Conservation (phyloP, 805 yeast genomes). For the Lipomyces japonicus region DNA sequence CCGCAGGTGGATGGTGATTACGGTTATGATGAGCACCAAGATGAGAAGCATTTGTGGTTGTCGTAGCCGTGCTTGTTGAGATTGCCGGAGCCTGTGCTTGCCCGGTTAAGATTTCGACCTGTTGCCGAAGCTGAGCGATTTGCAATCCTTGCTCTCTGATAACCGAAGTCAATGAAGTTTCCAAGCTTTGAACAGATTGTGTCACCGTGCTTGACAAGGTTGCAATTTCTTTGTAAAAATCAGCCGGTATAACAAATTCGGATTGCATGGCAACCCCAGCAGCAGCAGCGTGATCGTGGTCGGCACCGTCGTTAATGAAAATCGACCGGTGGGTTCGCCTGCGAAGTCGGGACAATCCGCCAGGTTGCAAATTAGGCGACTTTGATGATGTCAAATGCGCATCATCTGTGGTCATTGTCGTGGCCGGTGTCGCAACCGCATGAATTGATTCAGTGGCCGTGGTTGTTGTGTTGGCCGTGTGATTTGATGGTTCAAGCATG, state of each 20-base stretch:
- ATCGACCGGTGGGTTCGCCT: no score
- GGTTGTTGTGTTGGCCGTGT: background rate
- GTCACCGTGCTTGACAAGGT: background rate
- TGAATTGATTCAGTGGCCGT: background rate
- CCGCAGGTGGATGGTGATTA: no score
- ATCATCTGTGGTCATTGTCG: no score
- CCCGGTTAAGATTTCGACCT: no score
- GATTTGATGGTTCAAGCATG: background rate
- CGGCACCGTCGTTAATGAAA: background rate
- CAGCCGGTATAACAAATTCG: background rate
- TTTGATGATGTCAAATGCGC: no score
- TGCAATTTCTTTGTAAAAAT: conserved; percentile 3
- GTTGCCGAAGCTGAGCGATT: conserved; percentile 5
- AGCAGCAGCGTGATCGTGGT: background rate
- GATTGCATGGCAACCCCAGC: background rate
- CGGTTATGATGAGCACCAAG: no score
- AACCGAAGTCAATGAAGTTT: background rate
- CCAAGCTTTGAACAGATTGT: conserved; percentile 1
- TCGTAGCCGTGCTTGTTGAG: no score
- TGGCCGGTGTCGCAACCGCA: no score
- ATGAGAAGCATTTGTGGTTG: no score
- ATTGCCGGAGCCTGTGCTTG: no score
- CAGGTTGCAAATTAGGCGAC: no score
- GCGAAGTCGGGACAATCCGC: no score
- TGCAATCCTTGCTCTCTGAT: conserved; percentile 10